Conservation (phyloP, 805 yeast genomes). For the Kodamaea restingae region DNA sequence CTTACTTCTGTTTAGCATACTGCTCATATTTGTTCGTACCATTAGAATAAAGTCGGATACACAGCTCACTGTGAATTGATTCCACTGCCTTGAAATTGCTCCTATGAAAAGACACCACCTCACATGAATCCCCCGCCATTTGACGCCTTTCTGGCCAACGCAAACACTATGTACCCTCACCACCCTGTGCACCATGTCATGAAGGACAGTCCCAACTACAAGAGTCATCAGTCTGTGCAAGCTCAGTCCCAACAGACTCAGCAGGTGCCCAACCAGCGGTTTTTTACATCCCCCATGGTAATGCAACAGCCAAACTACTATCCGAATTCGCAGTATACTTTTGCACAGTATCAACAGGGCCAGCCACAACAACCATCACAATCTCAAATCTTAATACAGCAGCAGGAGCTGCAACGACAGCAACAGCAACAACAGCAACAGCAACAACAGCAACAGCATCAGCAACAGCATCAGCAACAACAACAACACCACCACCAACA, state of each 20-base stretch:
- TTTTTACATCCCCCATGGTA: constrained; percentile 21
- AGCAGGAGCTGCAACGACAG: constrained; percentile 12
- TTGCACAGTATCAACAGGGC: constrained; percentile 9
- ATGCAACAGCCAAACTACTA: constrained; percentile 21
- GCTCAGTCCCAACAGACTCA: constrained; percentile 7
- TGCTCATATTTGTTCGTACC: too few relatives aligned
- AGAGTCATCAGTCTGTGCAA: constrained; percentile 10
- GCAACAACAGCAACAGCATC: constrained; percentile 7
- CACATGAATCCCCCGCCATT: constrained; percentile 10
- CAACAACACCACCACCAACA: constrained; percentile 8
- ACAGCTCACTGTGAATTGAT: neutral
- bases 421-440: constrained; percentile 10
- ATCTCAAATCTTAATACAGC: constrained; percentile 12
- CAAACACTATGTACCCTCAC: constrained; percentile 8
- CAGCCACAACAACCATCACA: constrained; percentile 12
- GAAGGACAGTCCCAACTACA: constrained; percentile 3
- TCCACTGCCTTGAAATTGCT: neutral
- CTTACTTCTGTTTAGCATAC: too few relatives aligned
- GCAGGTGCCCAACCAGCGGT: constrained; percentile 15
- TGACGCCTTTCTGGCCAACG: constrained; percentile 8
- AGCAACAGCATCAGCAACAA: constrained; percentile 5
- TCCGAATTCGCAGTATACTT: constrained; percentile 14
- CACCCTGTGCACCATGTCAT: constrained; percentile 10
- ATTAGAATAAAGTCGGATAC: neutral
- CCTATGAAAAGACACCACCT: neutral